phyloP scores from a whole-genome alignment of 257 asterid species.

The Voacanga thouarsii region DNA sequence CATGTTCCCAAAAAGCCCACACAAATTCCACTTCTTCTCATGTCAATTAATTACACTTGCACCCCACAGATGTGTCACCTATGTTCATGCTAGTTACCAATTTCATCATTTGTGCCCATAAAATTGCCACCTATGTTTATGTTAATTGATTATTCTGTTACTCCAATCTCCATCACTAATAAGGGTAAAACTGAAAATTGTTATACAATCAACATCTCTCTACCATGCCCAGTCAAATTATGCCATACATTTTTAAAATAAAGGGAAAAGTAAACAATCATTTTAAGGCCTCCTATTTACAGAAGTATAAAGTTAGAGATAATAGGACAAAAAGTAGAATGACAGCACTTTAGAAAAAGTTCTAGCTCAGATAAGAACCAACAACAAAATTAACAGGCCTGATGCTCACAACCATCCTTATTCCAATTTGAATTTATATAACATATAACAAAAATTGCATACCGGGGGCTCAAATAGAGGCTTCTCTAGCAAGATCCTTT shows the following conservation, averaged over 20 bases:
- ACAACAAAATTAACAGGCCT: neutral
- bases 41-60: neutral
- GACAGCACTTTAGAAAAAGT: neutral
- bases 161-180: neutral
- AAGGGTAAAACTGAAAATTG: neutral
- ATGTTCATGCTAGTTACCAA: neutral
- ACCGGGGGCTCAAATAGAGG: slow-evolving; percentile 49
- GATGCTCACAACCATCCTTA: neutral
- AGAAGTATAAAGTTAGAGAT: neutral
- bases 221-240: neutral
- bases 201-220: neutral
- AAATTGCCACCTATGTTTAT: neutral
- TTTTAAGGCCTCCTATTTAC: neutral
- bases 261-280: neutral
- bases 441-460: slow-evolving; percentile 28
- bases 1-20: neutral
- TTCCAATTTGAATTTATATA: neutral
- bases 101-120: neutral
- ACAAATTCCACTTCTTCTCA: neutral
- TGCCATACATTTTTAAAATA: neutral
- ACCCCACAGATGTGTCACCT: neutral
- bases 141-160: neutral
- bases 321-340: neutral
- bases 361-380: neutral
- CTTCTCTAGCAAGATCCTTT: slow-evolving; percentile 48